These are phyloP conservation scores for Lactarius pseudohatsudake DNA, from an alignment of 768 basidiomycete species.

Conservation along the genomic window DNA sequence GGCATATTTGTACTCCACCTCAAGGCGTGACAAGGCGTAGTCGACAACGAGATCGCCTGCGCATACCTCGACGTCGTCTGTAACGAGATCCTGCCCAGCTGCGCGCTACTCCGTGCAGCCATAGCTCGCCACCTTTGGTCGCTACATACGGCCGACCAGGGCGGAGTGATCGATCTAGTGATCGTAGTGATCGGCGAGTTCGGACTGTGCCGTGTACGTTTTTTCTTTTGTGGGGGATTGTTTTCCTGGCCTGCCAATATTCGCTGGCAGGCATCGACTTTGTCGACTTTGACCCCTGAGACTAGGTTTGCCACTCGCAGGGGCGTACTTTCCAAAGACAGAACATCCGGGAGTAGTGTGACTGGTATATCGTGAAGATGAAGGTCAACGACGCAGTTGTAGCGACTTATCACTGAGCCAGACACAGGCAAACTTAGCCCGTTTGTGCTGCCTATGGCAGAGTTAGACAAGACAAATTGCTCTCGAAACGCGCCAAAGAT, in stretches of 20 bases:
- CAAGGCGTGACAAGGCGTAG: conserved; percentile 66
- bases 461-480: neutral
- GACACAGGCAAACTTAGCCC: neutral
- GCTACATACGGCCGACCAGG: conserved; percentile 82
- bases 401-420: neutral
- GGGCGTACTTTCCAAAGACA: conserved; percentile 37
- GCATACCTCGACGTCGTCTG: conserved; percentile 94
- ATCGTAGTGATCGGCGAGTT: conserved; percentile 89
- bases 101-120: conserved; percentile 93
- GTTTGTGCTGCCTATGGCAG: neutral
- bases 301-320: conserved; percentile 63
- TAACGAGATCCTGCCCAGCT: conserved; percentile 78
- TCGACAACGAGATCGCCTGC: conserved; percentile 76
- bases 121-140: conserved; percentile 83
- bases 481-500: neutral
- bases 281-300: too few relatives aligned
- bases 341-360: neutral
- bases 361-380: neutral
- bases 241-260: neutral
- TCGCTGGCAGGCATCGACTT: too few relatives aligned
- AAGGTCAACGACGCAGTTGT: neutral
- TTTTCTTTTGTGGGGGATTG: conserved; percentile 10
- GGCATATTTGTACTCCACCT: conserved; percentile 3
- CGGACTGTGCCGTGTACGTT: conserved; percentile 71
- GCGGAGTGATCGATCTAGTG: too few relatives aligned